Base-by-base conservation (phyloP, 176 grass and related monocot species). In the Alloteropsis semialata region DNA sequence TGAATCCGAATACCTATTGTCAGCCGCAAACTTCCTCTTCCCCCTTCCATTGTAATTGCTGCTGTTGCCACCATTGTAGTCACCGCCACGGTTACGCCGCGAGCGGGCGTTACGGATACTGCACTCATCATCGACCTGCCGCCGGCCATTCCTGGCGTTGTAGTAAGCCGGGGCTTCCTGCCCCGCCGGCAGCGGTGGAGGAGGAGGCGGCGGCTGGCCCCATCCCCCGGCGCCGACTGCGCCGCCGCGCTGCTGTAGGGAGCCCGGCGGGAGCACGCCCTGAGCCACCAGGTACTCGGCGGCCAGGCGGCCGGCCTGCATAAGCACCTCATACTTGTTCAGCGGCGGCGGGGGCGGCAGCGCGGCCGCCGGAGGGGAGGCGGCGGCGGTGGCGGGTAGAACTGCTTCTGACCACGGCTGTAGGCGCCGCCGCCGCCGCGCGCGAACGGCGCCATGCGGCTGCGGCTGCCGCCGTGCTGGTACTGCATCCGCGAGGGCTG, bases 261-360 rank as follows among this genome's bases (percentile, higher is more conserved):
- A 88, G 28, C 65, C 87, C 1, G 91, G 62, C 33, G 91, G 89
- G 5, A 99, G 93, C 81, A 92, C 87, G 39, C 96, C 96, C 56
- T 89, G 88, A 10, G 87, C 75, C 82, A 99, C 91, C 38, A 99
- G 83, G 85, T 96, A 96, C 87, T 99, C 93, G 10, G 96, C 90
- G 4, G 93, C 96, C 15, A 99, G 96, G 43, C 96, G 93, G 15
- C 96, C 93, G 11, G 96, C 96, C 68, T 94, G 93, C 75, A 94
- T 91, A 46, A 99, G 82, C 81, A 99, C 90, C 82, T 94, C 93
- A 5, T 86, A 84, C 85, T 93, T 99, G 71, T 77, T 82, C 24
- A 43, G 49, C 36, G 29, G 78, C 41, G 50, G 45, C 15, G 38
- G 34, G 27, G 36, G 66, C 8, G 30, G 75, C 70, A 42, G 58